Evolutionary conservation across 352 stramenopile genomes (phyloP), one percentile per base, ranked within the genome.

Genomic region (Aphanomyces euteiches): DNA sequence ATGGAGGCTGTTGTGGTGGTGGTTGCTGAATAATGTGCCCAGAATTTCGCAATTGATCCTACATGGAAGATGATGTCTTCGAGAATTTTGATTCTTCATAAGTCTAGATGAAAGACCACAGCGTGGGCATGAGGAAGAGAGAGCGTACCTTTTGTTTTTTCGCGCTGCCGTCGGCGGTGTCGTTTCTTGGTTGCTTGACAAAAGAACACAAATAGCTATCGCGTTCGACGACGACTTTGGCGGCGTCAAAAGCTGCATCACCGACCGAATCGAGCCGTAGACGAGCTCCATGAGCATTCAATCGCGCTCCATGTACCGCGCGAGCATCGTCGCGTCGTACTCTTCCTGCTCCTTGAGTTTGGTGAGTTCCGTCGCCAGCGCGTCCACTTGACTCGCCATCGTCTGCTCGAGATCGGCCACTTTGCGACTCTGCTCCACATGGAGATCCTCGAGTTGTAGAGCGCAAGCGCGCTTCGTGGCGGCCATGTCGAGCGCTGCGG

Each of bases 281-380:
- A 70, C 64, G 17, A 64, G 39, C 54, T 70, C 64, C 64, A 70
- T 70, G 13, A 70, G 39, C 64, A 70, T 70, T 1, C 64, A 45
- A n/a, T 70, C 64, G 39, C 64, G 64, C 19, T 70, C 64, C 0
- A 70, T 50, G 21, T 61, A 70, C 4, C 64, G 48, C 39, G 64
- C 64, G 61, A 70, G 61, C 21, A 61, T 63, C 2, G 64, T 70
- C 17, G 64, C 64, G 37, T 70, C 64, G 54, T 70, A 70, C 4
- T 70, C 54, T n/a, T 8, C 47, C 21, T 70, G 64, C 45, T 70
- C 64, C 39, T 70, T 70, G n/a, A 70, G 12, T 19, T 70, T 70
- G 37, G 47, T 47, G 17, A 70, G 8, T n/a, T 70, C 64, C 8
- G 15, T 17, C 47, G 59, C 10, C 10, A 70, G 40, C 6, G 53